Evolutionary conservation across 495 filamentous ascomycete genomes (phyloP).

Genomic region (Parmelia sp.): DNA sequence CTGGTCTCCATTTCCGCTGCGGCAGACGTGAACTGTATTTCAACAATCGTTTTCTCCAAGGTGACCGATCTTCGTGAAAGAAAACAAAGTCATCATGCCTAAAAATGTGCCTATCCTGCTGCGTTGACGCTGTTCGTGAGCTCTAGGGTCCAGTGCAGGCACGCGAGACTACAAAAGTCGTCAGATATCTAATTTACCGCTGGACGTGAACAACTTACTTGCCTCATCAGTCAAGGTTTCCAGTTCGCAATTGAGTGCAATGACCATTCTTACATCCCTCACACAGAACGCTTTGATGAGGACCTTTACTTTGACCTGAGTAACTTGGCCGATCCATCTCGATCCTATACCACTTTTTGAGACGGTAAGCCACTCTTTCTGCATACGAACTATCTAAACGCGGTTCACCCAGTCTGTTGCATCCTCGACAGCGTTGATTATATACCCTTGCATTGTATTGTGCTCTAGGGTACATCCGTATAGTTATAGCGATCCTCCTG

Average conservation of each 20-base stretch:
- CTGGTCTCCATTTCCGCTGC: neutral
- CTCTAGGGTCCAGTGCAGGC: neutral
- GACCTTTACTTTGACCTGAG: slow-evolving; percentile 27
- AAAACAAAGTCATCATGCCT: neutral
- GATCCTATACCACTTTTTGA: slow-evolving; percentile 47
- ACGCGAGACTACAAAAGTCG: neutral
- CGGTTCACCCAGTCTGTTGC: slow-evolving; percentile 32
- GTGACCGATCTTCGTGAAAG: slow-evolving; percentile 2
- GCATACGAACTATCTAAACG: slow-evolving; percentile 40
- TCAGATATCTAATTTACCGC: slow-evolving; percentile 7
- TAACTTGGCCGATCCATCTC: slow-evolving; percentile 29
- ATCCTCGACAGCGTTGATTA: slow-evolving; percentile 40
- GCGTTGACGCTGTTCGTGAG: slow-evolving; percentile 4
- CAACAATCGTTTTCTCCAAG: slow-evolving; percentile 2
- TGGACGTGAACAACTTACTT: slow-evolving; percentile 7
- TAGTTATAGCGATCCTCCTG: slow-evolving; percentile 40
- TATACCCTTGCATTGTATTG: slow-evolving; percentile 45
- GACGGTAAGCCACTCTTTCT: slow-evolving; percentile 44
- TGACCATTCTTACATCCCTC: slow-evolving; percentile 46
- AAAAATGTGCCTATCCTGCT: slow-evolving; percentile 11
- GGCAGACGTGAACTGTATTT: neutral
- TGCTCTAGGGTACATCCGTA: slow-evolving; percentile 36
- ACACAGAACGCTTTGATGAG: slow-evolving; percentile 40
- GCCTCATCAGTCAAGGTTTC: slow-evolving; percentile 9
- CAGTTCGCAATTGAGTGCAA: slow-evolving; percentile 27